Conservation (phyloP, 2,329 filamentous ascomycete genomes). For the Beauveria medogensis region DNA sequence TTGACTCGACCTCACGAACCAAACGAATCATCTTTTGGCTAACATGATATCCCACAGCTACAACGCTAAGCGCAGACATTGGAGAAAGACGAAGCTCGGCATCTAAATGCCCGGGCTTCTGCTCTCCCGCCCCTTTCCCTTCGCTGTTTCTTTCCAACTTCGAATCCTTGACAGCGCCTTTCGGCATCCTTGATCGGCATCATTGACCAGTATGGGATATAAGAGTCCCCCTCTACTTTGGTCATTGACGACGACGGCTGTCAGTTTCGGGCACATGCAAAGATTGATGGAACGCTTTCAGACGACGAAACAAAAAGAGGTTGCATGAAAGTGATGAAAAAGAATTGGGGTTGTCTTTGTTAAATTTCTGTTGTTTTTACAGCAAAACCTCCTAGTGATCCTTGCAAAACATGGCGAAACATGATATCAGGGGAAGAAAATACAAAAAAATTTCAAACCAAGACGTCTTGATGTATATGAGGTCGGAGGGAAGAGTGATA, state of each 20-base stretch:
- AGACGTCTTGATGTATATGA: neutral
- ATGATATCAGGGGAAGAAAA: slow-evolving; percentile 2
- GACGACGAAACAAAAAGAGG: neutral
- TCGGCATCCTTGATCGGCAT: neutral
- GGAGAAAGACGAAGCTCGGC: slow-evolving; percentile 99
- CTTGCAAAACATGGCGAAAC: neutral
- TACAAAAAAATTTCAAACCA: slow-evolving; percentile 4
- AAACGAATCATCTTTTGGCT: neutral
- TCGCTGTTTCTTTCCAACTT: slow-evolving; percentile 17
- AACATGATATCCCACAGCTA: slow-evolving; percentile 54
- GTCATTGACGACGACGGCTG: neutral
- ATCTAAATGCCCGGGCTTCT: slow-evolving; percentile 61
- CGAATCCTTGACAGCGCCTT: slow-evolving; percentile 10
- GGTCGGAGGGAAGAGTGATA: neutral
- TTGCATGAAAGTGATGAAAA: slow-evolving; percentile 1
- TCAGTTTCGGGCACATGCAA: neutral
- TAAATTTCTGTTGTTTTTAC: neutral
- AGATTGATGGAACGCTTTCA: slow-evolving; percentile 3
- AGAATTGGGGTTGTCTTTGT: slow-evolving; percentile 1
- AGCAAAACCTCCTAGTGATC: neutral
- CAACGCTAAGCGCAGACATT: slow-evolving; percentile 99
- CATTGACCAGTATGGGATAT: neutral
- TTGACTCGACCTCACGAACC: neutral
- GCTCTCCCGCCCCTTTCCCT: slow-evolving; percentile 12
- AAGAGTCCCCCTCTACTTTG: neutral